Percentiles rank a stretch among this genome's conserved stretches.
phyloP scores from a whole-genome alignment of 805 yeast genomes.

The Metschnikowia drakensbergensis region DNA sequence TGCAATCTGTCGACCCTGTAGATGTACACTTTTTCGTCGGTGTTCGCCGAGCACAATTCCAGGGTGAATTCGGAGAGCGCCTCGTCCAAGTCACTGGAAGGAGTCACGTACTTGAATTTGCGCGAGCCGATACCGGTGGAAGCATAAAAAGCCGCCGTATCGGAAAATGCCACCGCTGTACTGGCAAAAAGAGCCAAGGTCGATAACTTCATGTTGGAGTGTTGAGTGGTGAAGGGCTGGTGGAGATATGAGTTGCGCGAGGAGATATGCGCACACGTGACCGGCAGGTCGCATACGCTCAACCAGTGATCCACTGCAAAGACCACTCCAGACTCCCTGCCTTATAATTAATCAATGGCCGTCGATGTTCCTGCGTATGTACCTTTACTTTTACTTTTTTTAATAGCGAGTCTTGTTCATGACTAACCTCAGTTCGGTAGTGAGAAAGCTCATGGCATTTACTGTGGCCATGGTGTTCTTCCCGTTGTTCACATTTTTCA shows the following conservation, averaged over 20 bases:
- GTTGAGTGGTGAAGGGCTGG: background rate
- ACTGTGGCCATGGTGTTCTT: conserved; percentile 72
- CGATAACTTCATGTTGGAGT: conserved; percentile 12
- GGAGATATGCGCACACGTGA: conserved; percentile 10
- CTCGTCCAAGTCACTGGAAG: conserved; percentile 17
- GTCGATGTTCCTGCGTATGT: conserved; percentile 23
- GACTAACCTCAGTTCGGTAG: conserved; percentile 46
- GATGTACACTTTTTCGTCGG: conserved; percentile 19
- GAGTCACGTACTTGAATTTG: conserved; percentile 22
- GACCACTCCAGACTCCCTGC: background rate
- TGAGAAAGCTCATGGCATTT: conserved; percentile 65
- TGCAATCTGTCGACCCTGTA: conserved; percentile 26
- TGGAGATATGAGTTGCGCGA: background rate
- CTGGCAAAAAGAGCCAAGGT: conserved; percentile 16
- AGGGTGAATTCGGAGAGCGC: conserved; percentile 18
- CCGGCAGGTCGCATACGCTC: conserved; percentile 3
- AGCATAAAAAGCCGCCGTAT: conserved; percentile 18
- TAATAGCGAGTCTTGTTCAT: background rate
- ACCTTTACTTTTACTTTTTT: background rate
- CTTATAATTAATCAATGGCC: conserved; percentile 8
- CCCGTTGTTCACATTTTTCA: conserved; percentile 63
- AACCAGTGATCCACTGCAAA: background rate
- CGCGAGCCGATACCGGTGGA: conserved; percentile 6
- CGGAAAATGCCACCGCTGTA: conserved; percentile 17
- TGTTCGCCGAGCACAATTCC: conserved; percentile 17